phyloP scores from a whole-genome alignment of 306 rosid genomes.

The Rosa chinensis region DNA sequence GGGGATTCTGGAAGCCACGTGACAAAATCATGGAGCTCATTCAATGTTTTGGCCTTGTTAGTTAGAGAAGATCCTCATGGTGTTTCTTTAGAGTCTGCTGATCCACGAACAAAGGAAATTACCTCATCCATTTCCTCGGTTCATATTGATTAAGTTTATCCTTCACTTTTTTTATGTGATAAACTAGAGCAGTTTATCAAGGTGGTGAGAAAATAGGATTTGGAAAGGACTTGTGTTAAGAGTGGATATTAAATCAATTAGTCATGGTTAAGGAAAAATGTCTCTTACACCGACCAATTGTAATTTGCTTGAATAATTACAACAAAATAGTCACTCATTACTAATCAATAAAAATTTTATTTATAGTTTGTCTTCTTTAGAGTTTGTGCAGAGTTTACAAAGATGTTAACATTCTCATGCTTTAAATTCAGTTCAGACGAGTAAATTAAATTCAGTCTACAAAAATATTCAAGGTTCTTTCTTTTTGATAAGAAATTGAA shows the following conservation, averaged over 20 bases:
- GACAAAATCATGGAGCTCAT: slow-evolving; percentile 54
- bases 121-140: slow-evolving; percentile 73
- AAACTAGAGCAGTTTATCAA: neutral
- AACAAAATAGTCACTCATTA: too few relatives aligned
- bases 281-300: neutral
- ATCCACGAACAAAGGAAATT: slow-evolving; percentile 71
- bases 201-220: neutral
- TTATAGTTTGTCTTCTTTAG: neutral
- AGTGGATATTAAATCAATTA: neutral
- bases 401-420: too few relatives aligned
- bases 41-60: slow-evolving; percentile 74
- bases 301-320: slow-evolving; percentile 5
- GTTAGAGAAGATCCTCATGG: slow-evolving; percentile 96
- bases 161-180: slow-evolving; percentile 4
- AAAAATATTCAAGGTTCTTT: too few relatives aligned
- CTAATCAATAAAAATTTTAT: neutral
- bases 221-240: neutral
- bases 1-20: slow-evolving; percentile 65
- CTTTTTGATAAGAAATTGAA: too few relatives aligned
- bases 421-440: neutral
- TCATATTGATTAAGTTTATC: slow-evolving; percentile 43
- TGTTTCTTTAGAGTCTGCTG: slow-evolving; percentile 71
- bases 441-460: too few relatives aligned
- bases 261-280: neutral
- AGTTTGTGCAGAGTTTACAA: neutral